Conservation (phyloP, 768 basidiomycete species). For the Mycena galopus region DNA sequence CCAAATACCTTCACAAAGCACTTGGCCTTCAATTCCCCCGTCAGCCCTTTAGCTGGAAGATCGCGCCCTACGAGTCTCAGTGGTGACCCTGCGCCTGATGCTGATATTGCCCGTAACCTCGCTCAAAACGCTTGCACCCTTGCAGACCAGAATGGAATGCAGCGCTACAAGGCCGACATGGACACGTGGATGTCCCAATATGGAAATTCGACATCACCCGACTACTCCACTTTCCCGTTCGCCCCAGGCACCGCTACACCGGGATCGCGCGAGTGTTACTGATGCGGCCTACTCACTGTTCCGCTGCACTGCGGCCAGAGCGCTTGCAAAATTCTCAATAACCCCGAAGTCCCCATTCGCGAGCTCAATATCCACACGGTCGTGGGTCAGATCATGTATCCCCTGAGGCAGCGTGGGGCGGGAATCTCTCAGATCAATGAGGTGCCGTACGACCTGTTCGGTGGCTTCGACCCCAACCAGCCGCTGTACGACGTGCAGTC, state of each 20-base stretch:
- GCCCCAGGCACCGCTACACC: conserved; percentile 13
- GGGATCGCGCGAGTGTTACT: conserved; percentile 17
- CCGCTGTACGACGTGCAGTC: conserved; percentile 4
- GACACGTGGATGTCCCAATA: conserved; percentile 18
- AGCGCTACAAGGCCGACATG: conserved; percentile 2
- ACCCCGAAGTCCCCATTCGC: neutral
- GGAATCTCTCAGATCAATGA: conserved; percentile 16
- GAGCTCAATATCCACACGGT: neutral
- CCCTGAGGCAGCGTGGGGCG: neutral
- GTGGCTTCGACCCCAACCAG: conserved; percentile 8
- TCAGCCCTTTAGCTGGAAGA: neutral
- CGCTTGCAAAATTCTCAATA: neutral
- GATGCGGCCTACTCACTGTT: conserved; percentile 10
- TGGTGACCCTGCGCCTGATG: conserved; percentile 9
- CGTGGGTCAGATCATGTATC: neutral
- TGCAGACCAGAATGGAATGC: neutral
- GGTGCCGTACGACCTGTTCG: conserved; percentile 18
- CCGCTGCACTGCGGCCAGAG: conserved; percentile 3
- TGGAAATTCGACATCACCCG: neutral
- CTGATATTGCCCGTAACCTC: neutral
- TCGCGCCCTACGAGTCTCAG: neutral
- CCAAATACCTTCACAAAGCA: neutral
- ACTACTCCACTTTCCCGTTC: conserved; percentile 10
- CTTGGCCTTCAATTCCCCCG: neutral
- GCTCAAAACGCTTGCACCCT: neutral